Conservation (phyloP, 1,284 basidiomycete genomes). For the Malassezia globosa region DNA sequence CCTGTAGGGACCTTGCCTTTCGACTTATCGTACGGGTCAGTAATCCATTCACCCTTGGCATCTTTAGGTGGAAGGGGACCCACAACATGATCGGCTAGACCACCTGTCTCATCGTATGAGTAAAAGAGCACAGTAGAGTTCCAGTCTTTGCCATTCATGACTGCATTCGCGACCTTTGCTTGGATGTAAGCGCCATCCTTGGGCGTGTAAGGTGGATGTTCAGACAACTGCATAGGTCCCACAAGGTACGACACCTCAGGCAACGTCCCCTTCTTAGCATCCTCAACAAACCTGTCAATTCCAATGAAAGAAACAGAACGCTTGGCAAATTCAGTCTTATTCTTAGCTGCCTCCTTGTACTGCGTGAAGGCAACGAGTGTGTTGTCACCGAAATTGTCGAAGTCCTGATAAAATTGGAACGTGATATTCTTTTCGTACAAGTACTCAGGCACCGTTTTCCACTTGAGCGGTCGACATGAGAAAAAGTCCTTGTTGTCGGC, state of each 20-base stretch:
- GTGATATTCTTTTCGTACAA: conserved; percentile 22
- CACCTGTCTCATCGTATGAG: conserved; percentile 39
- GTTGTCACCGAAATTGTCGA: conserved; percentile 30
- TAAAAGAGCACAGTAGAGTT: conserved; percentile 27
- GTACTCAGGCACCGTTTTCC: conserved; percentile 36
- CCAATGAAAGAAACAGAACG: conserved; percentile 21
- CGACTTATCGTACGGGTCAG: conserved; percentile 25
- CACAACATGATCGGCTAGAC: conserved; percentile 34
- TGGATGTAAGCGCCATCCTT: conserved; percentile 36
- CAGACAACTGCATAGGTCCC: conserved; percentile 30
- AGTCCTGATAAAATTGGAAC: conserved; percentile 30
- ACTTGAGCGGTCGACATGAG: conserved; percentile 23
- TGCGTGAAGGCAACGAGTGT: conserved; percentile 17
- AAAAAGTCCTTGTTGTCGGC: conserved; percentile 15
- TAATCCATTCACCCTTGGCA: conserved; percentile 29
- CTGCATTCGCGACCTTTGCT: conserved; percentile 28
- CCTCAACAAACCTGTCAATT: conserved; percentile 26
- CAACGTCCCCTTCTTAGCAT: conserved; percentile 27
- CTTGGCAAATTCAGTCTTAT: conserved; percentile 18
- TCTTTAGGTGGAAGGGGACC: conserved; percentile 13
- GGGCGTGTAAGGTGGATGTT: conserved; percentile 33
- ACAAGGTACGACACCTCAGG: conserved; percentile 36
- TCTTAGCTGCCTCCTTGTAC: conserved; percentile 17
- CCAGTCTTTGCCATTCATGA: conserved; percentile 26
- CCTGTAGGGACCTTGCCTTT: conserved; percentile 24